These are phyloP conservation scores for Astrothelium subdiscretum DNA, from an alignment of 495 filamentous ascomycete species.

Conservation along the genomic window DNA sequence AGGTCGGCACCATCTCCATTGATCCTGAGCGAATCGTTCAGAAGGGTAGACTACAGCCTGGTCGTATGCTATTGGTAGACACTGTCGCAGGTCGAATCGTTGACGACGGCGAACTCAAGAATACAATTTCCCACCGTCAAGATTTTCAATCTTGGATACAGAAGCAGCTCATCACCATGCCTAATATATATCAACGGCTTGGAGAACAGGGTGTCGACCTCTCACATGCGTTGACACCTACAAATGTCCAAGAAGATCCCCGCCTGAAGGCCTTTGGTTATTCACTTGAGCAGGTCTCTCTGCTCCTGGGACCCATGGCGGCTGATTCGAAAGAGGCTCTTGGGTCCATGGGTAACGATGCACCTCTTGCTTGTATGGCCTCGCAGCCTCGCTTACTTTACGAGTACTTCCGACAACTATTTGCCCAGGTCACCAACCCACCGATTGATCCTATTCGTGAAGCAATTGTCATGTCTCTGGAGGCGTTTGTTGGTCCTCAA, in stretches of 20 bases:
- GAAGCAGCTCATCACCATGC: conserved; percentile 69
- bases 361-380: conserved; percentile 84
- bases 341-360: conserved; percentile 98
- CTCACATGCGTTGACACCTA: conserved; percentile 51
- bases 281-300: conserved; percentile 90
- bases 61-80: conserved; percentile 96
- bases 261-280: conserved; percentile 86
- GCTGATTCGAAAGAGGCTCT: conserved; percentile 99
- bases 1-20: conserved; percentile 89
- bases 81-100: conserved; percentile 93
- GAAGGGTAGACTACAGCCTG: conserved; percentile 91
- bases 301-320: conserved; percentile 93
- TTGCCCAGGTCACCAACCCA: conserved; percentile 97
- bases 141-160: conserved; percentile 88
- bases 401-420: conserved; percentile 98
- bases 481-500: conserved; percentile 95
- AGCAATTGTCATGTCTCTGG: conserved; percentile 97
- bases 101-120: conserved; percentile 88
- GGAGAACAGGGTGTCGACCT: conserved; percentile 50
- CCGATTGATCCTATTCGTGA: conserved; percentile 98
- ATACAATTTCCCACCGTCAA: conserved; percentile 68
- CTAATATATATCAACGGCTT: conserved; percentile 56
- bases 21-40: conserved; percentile 85
- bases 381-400: conserved; percentile 82
- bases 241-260: conserved; percentile 73